These are phyloP conservation scores for Cryptococcus wingfieldii DNA, from an alignment of 1,284 basidiomycete species.

Conservation along the genomic window DNA sequence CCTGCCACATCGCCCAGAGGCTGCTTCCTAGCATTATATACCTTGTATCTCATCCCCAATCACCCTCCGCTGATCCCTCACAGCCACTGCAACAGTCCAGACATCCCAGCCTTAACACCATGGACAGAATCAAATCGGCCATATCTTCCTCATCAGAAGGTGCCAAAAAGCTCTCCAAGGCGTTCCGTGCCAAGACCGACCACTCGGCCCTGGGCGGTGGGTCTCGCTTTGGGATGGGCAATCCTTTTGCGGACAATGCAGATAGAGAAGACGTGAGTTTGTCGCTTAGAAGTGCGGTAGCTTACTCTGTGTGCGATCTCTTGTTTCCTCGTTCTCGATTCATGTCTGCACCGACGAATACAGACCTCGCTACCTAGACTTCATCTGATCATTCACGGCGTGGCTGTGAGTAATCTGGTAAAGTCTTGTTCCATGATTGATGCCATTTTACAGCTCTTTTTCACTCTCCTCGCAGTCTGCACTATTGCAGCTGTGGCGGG, in stretches of 20 bases:
- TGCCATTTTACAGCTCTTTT: slow-evolving; percentile 60
- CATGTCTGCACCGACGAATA: background rate
- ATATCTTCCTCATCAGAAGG: slow-evolving; percentile 13
- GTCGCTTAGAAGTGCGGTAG: background rate
- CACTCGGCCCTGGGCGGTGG: slow-evolving; percentile 19
- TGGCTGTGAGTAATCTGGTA: slow-evolving; percentile 17
- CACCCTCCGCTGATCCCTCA: background rate
- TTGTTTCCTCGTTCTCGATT: background rate
- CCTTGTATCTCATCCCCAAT: too few relatives aligned
- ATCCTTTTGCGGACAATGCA: slow-evolving; percentile 36
- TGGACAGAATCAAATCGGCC: slow-evolving; percentile 32
- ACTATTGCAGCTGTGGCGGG: slow-evolving; percentile 78
- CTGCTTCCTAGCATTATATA: too few relatives aligned
- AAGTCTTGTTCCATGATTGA: background rate
- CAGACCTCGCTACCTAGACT: slow-evolving; percentile 23
- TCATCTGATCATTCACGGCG: slow-evolving; percentile 24
- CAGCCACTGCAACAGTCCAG: background rate
- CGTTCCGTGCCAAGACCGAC: slow-evolving; percentile 25
- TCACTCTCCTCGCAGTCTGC: slow-evolving; percentile 82
- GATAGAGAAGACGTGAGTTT: slow-evolving; percentile 28
- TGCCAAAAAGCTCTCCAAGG: slow-evolving; percentile 26
- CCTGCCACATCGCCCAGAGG: too few relatives aligned
- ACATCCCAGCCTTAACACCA: slow-evolving; percentile 5
- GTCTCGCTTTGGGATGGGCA: slow-evolving; percentile 3
- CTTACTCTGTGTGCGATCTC: too few relatives aligned